Base-by-base conservation (phyloP, 208 protist genomes). In the Trypanosoma boissoni region DNA sequence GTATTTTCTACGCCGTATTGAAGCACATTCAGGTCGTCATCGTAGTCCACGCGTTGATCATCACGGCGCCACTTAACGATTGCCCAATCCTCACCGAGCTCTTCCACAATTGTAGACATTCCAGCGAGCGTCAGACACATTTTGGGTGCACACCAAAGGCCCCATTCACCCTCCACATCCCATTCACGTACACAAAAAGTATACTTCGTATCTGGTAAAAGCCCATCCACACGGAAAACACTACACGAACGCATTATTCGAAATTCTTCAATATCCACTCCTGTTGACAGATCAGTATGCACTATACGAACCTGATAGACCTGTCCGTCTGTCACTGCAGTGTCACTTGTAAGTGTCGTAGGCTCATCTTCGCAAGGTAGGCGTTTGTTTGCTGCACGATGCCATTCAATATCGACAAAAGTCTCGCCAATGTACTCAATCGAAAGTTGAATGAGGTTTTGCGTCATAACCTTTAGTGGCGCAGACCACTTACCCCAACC, bases 401-500 rank as follows among this genome's bases (percentile, higher is more conserved):
- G 71, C 87, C 91, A 97, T 59, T 92, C 85, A 52, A 97, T 74
- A 46, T 95, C 88, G 1, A 97, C 85, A 70, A 94, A 97, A 18
- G 68, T 74, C 65, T 97, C 88, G 42, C 78, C 78, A 53, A 94
- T 85, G 73, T 94, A 94, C 31, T 73, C 83, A 28, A 97, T 74
- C 42, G 87, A 69, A n/a, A 97, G 71, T 59, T 97, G 88, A 29
- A 97, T 78, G 12, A 92, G 75, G 73, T 95, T 94, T 69, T 94
- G 86, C 23, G 88, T 97, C 77, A 97, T 86, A 57, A 94, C 88
- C 73, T 92, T 86, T 1, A 94, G 71, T 45, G 88, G 86, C 29
- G 43, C 29, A 24, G 87, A 88, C 88, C 91, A 97, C 64, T 58
- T 58, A 12, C 91, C 91, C 82, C 83, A 92, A 18, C 68, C 68